Evolutionary conservation across 768 basidiomycete species (phyloP).

Genomic region (Rhizopogon vulgaris): DNA sequence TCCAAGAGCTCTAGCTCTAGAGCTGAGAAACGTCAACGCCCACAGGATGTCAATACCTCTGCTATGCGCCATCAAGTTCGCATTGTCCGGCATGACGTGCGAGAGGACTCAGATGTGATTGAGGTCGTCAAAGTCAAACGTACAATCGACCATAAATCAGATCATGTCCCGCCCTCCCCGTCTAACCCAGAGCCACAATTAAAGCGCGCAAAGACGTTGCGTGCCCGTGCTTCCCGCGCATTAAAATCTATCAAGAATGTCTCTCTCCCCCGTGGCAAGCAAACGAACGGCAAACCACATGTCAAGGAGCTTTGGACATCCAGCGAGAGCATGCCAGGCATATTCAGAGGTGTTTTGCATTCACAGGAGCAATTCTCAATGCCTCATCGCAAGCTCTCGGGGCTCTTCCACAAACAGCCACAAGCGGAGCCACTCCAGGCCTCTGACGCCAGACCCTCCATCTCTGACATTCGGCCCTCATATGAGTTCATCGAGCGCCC

Average conservation of each 20-base stretch:
- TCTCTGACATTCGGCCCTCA: constrained; percentile 9
- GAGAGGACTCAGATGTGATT: constrained; percentile 46
- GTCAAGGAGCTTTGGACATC: constrained; percentile 33
- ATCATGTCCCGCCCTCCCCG: background rate
- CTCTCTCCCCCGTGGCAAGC: constrained; percentile 21
- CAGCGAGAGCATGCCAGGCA: constrained; percentile 20
- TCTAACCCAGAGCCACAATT: constrained; percentile 15
- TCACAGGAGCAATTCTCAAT: constrained; percentile 11
- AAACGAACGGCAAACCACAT: constrained; percentile 27
- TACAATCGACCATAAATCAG: constrained; percentile 10
- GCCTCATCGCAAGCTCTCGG: constrained; percentile 22
- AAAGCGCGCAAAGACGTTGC: constrained; percentile 38
- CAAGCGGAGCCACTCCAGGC: constrained; percentile 8
- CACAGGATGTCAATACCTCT: constrained; percentile 18
- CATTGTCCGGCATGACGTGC: constrained; percentile 26
- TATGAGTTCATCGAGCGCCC: constrained; percentile 7
- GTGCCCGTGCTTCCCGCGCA: constrained; percentile 40
- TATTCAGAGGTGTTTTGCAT: constrained; percentile 15
- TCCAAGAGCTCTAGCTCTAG: constrained; percentile 9
- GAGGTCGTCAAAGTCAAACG: constrained; percentile 58
- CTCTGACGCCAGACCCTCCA: constrained; percentile 22
- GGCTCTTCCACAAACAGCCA: constrained; percentile 17
- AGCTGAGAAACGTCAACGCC: constrained; percentile 26
- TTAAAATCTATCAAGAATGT: constrained; percentile 41
- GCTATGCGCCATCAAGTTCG: constrained; percentile 10